Base-by-base conservation (phyloP, 805 yeast species). In the Metschnikowia gelsemii region DNA sequence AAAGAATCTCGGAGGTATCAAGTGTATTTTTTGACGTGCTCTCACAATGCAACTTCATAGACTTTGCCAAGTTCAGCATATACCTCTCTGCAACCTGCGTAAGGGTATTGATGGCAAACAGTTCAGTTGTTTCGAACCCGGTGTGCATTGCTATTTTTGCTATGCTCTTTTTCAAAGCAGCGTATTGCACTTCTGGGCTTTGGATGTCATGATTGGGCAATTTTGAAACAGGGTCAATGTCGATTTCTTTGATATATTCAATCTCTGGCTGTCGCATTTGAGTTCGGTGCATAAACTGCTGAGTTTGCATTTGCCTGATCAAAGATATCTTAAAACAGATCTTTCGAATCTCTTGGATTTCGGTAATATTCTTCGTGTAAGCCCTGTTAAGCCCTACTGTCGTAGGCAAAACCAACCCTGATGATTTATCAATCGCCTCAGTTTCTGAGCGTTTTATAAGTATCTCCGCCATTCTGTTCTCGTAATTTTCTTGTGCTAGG, bases 291-390 rank as follows among this genome's bases (percentile, higher is more conserved):
- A 84, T 68, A 60, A 80, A 81, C 45, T 80, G 83, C 37, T 84
- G 87, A 14, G 84, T 84, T 63, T 93, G 98, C 84, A 93, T 84
- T 57, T 90, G 90, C 50, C 96, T 73, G 44, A 93, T 87, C 35
- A 89, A 67, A 4, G 91, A 82, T 16, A 93, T 87, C 60, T 90
- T 90, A 65, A 88, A 86, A 59, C 97, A 90, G 3, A 87, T 73
- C 49, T 82, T 85, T 43, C 99, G 71, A 25, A 93, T 85, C 52
- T 88, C 88, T 64, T 91, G 97, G 73, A 93, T 87, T 49, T 84
- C 77, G 1, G 72, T 66, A 32, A 93, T 81, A 53, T 90, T 93
- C 16, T 75, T 73, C 52, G 77, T 72, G 42, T 87, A 66, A 7
- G 79, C 66, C 12, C 74, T 71, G 42, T 80, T 78, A 35, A 88